A percentile compares a stretch with the other conserved stretches of the same genome.
Conservation (phyloP, 495 filamentous ascomycete genomes). For the Pyronema domesticum region DNA sequence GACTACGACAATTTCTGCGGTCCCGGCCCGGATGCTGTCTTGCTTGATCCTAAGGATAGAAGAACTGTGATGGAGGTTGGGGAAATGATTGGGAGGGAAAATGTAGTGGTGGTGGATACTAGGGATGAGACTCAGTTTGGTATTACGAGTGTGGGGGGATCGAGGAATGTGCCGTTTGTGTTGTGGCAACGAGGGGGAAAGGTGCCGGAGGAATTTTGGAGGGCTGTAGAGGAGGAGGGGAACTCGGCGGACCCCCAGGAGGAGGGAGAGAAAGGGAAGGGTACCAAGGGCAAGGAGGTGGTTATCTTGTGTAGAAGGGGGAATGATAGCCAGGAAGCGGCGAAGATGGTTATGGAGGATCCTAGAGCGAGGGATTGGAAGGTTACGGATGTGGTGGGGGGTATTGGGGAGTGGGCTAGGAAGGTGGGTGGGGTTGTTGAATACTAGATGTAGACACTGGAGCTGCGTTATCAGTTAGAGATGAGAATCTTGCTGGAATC, state of each 20-base stretch:
- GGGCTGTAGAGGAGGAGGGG: not conserved
- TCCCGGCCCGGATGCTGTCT: not conserved
- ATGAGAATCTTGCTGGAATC: no score
- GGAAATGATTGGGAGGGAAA: constrained; percentile 18
- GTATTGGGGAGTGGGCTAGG: constrained; percentile 64
- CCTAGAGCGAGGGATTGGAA: constrained; percentile 40
- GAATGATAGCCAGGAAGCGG: constrained; percentile 73
- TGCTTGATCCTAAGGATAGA: not conserved
- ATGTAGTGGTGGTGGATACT: constrained; percentile 38
- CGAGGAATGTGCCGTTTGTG: constrained; percentile 28
- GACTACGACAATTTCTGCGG: not conserved
- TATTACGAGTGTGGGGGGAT: constrained; percentile 54
- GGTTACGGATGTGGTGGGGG: constrained; percentile 64
- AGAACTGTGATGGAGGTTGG: not conserved
- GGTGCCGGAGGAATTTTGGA: constrained; percentile 2
- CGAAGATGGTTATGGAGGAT: constrained; percentile 49
- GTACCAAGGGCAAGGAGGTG: no score
- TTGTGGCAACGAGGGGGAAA: constrained; percentile 4
- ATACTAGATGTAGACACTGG: no score
- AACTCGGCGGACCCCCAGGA: no score
- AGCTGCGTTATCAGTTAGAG: no score
- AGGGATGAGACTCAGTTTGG: constrained; percentile 68
- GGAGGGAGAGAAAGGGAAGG: no score
- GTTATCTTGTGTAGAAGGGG: constrained; percentile 73
- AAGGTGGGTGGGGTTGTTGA: not conserved